Percentiles rank a stretch among this genome's conserved stretches.
These are phyloP conservation scores for Cadophora luteo-olivacea DNA, from an alignment of 2,329 filamentous ascomycete genomes.

Conservation along the genomic window DNA sequence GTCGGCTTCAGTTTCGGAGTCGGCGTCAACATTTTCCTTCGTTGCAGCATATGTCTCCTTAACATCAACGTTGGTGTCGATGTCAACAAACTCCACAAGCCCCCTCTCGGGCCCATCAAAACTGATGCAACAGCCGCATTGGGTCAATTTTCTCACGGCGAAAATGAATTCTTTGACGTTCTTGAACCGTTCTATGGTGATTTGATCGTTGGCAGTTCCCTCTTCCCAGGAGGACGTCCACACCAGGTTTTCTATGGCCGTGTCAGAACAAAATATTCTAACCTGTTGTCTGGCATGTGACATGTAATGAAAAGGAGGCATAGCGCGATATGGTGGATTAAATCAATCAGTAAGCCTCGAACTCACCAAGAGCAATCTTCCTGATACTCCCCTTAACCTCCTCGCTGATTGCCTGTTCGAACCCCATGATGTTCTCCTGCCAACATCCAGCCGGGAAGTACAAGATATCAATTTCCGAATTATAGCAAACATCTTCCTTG, in stretches of 20 bases:
- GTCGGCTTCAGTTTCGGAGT: not conserved
- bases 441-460: conserved; percentile 8
- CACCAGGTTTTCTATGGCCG: not conserved
- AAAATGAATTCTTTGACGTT: conserved; percentile 2
- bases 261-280: not conserved
- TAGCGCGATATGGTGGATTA: too few species aligned
- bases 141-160: not conserved
- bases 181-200: conserved; percentile 6
- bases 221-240: conserved; percentile 9
- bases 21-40: not conserved
- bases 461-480: conserved; percentile 1
- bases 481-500: conserved; percentile 6
- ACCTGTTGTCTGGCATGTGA: not conserved
- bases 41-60: not conserved
- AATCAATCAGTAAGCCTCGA: too few species aligned
- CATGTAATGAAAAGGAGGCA: not conserved
- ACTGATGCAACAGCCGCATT: conserved; percentile 9
- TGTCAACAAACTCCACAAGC: conserved; percentile 8
- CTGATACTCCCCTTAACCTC: conserved; percentile 4
- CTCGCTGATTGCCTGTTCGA: not conserved
- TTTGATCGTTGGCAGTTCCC: not conserved
- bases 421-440: not conserved
- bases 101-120: not conserved
- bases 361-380: conserved; percentile 3
- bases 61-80: not conserved